Percentiles rank a stretch among this genome's conserved stretches.
phyloP scores from a whole-genome alignment of 1,284 basidiomycete genomes.

The Austropuccinia psidii region DNA sequence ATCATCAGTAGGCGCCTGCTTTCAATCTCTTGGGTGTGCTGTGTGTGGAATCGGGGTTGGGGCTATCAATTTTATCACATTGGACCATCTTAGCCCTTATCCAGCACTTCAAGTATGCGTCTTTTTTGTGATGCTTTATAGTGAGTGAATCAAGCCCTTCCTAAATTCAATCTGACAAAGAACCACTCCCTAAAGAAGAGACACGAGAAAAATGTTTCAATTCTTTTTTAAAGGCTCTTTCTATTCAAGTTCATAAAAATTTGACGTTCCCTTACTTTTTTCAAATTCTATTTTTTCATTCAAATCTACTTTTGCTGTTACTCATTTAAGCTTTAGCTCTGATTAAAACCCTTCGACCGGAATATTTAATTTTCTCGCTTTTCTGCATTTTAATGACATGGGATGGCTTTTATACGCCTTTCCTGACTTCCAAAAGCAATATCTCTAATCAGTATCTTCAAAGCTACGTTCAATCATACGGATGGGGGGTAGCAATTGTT shows the following conservation, averaged over 20 bases:
- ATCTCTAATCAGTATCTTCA: constrained; percentile 44
- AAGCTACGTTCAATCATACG: constrained; percentile 47
- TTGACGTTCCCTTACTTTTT: background rate
- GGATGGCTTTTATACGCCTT: constrained; percentile 44
- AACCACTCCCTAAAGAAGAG: background rate
- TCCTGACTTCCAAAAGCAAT: constrained; percentile 33
- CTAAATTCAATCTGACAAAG: background rate
- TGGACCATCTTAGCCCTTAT: constrained; percentile 44
- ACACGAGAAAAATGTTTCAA: background rate
- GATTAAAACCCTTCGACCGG: constrained; percentile 43
- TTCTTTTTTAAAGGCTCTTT: background rate
- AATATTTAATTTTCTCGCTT: constrained; percentile 45
- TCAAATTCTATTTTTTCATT: background rate
- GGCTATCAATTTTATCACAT: constrained; percentile 45
- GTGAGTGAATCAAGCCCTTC: constrained; percentile 5
- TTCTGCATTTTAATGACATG: constrained; percentile 47
- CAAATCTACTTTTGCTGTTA: too few relatives aligned
- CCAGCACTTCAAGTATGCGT: constrained; percentile 48
- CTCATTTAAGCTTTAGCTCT: constrained; percentile 41
- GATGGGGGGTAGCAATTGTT: constrained; percentile 45
- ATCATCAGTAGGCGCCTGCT: constrained; percentile 41
- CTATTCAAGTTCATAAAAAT: constrained; percentile 15
- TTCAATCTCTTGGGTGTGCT: constrained; percentile 39
- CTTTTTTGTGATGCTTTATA: constrained; percentile 46
- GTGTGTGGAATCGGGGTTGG: constrained; percentile 45